Conservation (phyloP, 2,329 filamentous ascomycete genomes). For the Ophiostoma triangulosporum region DNA sequence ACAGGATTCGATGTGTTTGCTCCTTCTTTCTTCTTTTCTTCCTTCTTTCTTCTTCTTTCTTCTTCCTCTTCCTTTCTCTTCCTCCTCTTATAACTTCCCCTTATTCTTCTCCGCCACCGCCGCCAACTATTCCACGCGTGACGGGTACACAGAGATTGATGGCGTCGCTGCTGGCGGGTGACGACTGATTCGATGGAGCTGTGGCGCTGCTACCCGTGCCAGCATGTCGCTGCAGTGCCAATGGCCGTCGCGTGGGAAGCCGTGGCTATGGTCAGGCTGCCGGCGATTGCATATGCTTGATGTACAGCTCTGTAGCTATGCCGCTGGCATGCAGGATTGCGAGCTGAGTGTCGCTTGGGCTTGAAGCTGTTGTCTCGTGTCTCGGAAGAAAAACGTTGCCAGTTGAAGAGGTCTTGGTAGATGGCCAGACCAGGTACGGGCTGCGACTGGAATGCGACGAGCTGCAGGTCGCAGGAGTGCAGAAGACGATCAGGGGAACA, state of each 20-base stretch:
- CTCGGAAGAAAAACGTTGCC: background rate
- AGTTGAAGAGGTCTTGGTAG: background rate
- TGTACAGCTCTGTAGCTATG: background rate
- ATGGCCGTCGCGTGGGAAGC: background rate
- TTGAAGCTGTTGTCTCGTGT: background rate
- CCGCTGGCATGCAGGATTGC: background rate
- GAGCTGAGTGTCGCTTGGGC: background rate
- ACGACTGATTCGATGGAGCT: background rate
- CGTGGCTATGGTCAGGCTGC: background rate
- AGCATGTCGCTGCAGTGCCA: constrained; percentile 5
- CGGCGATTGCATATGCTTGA: background rate
- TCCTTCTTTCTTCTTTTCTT: background rate
- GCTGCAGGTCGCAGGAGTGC: background rate
- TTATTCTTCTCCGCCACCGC: background rate
- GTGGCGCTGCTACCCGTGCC: constrained; percentile 1
- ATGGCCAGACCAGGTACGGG: background rate
- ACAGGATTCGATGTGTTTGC: background rate
- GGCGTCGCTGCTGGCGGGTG: background rate
- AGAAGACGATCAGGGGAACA: background rate
- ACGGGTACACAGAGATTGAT: background rate
- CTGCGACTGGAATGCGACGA: background rate
- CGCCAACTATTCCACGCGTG: background rate
- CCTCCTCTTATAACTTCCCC: background rate
- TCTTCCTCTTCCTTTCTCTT: background rate
- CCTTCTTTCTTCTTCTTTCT: background rate